phyloP scores from a whole-genome alignment of 495 filamentous ascomycete species.

The Penicillium steckii region DNA sequence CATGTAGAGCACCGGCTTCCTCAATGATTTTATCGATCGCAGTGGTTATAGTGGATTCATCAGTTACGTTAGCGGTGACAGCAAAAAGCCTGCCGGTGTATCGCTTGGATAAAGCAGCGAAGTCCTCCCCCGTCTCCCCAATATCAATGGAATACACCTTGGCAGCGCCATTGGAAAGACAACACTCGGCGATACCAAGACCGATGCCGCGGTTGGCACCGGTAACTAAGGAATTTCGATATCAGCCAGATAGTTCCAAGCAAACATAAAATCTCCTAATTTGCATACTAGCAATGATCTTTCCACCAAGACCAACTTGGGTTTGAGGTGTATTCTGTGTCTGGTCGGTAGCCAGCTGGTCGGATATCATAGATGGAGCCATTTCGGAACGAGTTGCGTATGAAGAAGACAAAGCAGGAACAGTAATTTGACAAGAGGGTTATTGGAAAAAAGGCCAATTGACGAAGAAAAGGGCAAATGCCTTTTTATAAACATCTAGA shows the following conservation, averaged over 20 bases:
- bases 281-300: conserved; percentile 25
- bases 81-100: conserved; percentile 29
- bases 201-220: conserved; percentile 40
- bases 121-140: conserved; percentile 38
- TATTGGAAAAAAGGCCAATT: neutral
- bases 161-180: conserved; percentile 36
- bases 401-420: no score
- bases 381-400: neutral
- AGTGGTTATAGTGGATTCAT: conserved; percentile 31
- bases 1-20: conserved; percentile 31
- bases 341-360: neutral
- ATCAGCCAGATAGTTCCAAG: neutral
- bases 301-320: conserved; percentile 18
- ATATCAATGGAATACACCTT: conserved; percentile 43
- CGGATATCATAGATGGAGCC: conserved; percentile 6
- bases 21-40: conserved; percentile 37
- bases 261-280: neutral
- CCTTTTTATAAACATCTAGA: neutral
- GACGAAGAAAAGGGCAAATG: neutral
- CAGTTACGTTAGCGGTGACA: conserved; percentile 35
- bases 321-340: conserved; percentile 11
- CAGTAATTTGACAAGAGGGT: neutral
- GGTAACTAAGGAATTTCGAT: conserved; percentile 18
- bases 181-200: conserved; percentile 38
- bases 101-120: conserved; percentile 26